Conservation (phyloP, 306 rosid species). For the Prunus fruticosa region DNA sequence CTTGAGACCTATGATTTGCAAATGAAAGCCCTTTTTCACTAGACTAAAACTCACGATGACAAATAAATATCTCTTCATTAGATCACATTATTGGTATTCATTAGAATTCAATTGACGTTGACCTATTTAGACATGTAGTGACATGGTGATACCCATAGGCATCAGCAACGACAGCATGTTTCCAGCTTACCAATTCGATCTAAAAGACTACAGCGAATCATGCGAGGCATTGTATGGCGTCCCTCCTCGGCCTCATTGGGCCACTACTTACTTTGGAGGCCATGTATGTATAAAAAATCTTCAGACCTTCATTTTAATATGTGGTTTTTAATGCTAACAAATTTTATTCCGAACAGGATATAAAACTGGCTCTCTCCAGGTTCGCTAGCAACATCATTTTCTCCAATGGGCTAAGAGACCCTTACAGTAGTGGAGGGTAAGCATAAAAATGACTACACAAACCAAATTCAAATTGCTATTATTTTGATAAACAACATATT, state of each 20-base stretch:
- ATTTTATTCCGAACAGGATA: slow-evolving; percentile 35
- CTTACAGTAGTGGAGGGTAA: slow-evolving; percentile 78
- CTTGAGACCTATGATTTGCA: too few species aligned
- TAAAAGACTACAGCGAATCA: slow-evolving; percentile 12
- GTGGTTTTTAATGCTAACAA: neutral
- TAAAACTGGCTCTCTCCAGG: slow-evolving; percentile 43
- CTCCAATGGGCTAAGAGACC: slow-evolving; percentile 77
- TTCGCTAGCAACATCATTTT: slow-evolving; percentile 78
- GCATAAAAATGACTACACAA: neutral
- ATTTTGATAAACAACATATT: neutral
- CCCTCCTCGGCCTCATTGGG: slow-evolving; percentile 62
- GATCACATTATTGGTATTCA: too few species aligned
- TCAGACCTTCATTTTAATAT: neutral
- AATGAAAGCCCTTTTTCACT: too few species aligned
- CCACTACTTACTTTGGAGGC: slow-evolving; percentile 70
- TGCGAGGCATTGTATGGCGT: slow-evolving; percentile 54
- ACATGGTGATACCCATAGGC: slow-evolving; percentile 52
- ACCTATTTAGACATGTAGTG: slow-evolving; percentile 47
- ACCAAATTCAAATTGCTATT: neutral
- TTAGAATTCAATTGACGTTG: neutral
- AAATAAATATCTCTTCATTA: too few species aligned
- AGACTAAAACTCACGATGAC: too few species aligned
- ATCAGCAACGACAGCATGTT: slow-evolving; percentile 49
- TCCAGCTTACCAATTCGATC: slow-evolving; percentile 34
- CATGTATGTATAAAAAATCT: slow-evolving; percentile 29